Base-by-base conservation (phyloP, 2,329 filamentous ascomycete species). In the Aspergillus spinulosporus region DNA sequence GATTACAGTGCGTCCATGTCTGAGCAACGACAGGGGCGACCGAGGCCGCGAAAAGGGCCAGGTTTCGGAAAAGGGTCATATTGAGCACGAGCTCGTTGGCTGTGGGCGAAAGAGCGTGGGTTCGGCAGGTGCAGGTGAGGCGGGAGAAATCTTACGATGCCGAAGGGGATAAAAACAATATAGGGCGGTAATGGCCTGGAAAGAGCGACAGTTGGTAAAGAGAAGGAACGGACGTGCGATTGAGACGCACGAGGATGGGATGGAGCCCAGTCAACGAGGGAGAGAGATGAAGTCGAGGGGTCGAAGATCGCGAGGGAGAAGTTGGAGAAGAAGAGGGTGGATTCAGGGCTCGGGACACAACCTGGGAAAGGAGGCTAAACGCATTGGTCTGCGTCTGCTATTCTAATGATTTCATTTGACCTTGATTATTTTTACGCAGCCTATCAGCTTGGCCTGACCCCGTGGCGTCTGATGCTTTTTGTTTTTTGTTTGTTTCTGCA, bases 1-100 rank as follows among this genome's bases (percentile, higher is more conserved):
- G 92, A 68, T 95, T 87, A 78, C 92, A 97, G 42, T 80, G 72
- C 5, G 89, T 91, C 54, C 75, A 85, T 32, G 92, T 91, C 73
- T 97, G 93, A 47, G 88, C 91, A 21, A 62, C 51, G 32, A 68
- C 71, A 5, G 66, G 66, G 47, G 61, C 61, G 52, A 71, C 60
- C 43, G 69, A 54, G 54, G 66, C 65, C 50, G 66, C 60, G 43
- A 70, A 45, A n/a, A 71, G 57, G 58, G 66, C 65, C 21, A 71
- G 34, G 5, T 63, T 52, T 14, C 62, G 62, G 56, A 71, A 57
- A 55, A 63, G 51, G 4, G 59, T 64, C 69, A 72, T 48, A 43
- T 15, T 42, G 54, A 52, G 43, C 14, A 21, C 21, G 21, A 21
- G 21, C 21, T 29, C 32, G 21, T 12, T 49, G 34, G 29, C 11